Evolutionary conservation across 2,329 filamentous ascomycete genomes (phyloP).

Genomic region (Huntiella omanensis): DNA sequence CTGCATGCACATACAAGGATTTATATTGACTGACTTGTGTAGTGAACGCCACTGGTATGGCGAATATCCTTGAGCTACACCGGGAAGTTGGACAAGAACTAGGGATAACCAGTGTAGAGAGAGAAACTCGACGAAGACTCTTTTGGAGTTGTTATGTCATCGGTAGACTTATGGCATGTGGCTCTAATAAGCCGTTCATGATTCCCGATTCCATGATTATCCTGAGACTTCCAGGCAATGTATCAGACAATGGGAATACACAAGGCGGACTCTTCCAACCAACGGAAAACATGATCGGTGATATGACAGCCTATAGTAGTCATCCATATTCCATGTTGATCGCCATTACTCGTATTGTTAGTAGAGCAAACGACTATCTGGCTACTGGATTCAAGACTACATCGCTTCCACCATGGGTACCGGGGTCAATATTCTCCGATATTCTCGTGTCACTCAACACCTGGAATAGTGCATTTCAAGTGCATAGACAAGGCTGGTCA

Average conservation of each 20-base stretch:
- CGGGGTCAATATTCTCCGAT: slow-evolving; percentile 66
- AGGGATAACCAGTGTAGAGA: slow-evolving; percentile 26
- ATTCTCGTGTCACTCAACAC: slow-evolving; percentile 71
- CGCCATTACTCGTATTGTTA: slow-evolving; percentile 65
- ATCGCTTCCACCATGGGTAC: slow-evolving; percentile 81
- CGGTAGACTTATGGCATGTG: slow-evolving; percentile 66
- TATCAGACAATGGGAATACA: slow-evolving; percentile 40
- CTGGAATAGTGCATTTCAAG: slow-evolving; percentile 64
- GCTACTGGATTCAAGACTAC: slow-evolving; percentile 75
- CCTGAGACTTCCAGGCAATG: slow-evolving; percentile 58
- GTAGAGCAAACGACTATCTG: slow-evolving; percentile 67
- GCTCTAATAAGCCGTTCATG: slow-evolving; percentile 64
- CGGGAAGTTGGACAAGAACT: slow-evolving; percentile 48
- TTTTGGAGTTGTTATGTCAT: slow-evolving; percentile 84
- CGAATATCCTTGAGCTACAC: slow-evolving; percentile 62
- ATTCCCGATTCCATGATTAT: slow-evolving; percentile 53
- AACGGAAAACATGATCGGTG: slow-evolving; percentile 45
- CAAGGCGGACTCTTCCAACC: slow-evolving; percentile 59
- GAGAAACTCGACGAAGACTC: slow-evolving; percentile 58
- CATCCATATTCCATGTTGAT: slow-evolving; percentile 63
- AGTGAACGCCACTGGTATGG: slow-evolving; percentile 68
- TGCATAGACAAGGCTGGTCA: slow-evolving; percentile 58
- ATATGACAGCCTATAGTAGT: slow-evolving; percentile 51
- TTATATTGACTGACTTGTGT: slow-evolving; percentile 18
- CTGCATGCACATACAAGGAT: background rate